Percentiles rank a stretch among this genome's conserved stretches.
These are phyloP conservation scores for Scedosporium boydii DNA, from an alignment of 2,329 filamentous ascomycete genomes.

Conservation along the genomic window DNA sequence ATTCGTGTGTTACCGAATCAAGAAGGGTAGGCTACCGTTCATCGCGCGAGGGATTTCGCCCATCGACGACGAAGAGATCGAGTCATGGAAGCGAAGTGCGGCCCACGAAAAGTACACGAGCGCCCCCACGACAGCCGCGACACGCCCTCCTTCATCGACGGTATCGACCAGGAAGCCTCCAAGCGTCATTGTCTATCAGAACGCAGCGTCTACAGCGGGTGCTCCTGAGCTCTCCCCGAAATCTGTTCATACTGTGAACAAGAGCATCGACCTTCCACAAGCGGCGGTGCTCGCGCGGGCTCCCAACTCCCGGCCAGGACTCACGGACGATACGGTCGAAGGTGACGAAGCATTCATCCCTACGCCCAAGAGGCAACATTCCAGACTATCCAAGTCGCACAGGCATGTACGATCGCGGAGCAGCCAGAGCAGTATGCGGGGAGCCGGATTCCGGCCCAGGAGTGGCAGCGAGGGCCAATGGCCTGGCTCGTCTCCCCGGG, in stretches of 20 bases:
- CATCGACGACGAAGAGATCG: conserved; percentile 57
- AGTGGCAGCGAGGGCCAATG: neutral
- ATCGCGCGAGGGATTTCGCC: conserved; percentile 48
- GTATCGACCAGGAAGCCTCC: conserved; percentile 30
- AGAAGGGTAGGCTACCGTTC: conserved; percentile 29
- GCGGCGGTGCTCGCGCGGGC: conserved; percentile 47
- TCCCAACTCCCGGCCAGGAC: conserved; percentile 51
- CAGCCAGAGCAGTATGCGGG: conserved; percentile 34
- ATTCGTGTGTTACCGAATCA: conserved; percentile 26
- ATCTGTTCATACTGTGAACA: conserved; percentile 24
- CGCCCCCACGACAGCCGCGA: conserved; percentile 11
- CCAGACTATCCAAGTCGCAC: conserved; percentile 40
- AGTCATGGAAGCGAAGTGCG: conserved; percentile 46
- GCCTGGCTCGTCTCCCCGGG: conserved; percentile 22
- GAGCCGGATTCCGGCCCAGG: neutral
- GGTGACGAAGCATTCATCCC: conserved; percentile 51
- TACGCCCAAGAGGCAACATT: conserved; percentile 40
- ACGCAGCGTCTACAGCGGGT: conserved; percentile 13
- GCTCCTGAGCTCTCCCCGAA: conserved; percentile 19
- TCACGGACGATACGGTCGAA: conserved; percentile 52
- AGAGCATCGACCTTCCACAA: conserved; percentile 35
- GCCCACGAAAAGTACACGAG: conserved; percentile 21
- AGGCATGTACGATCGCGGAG: conserved; percentile 30
- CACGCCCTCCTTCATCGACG: conserved; percentile 8
- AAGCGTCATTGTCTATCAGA: conserved; percentile 46